phyloP scores from a whole-genome alignment of 2,329 filamentous ascomycete species.

The Aspergillus novoparasiticus region DNA sequence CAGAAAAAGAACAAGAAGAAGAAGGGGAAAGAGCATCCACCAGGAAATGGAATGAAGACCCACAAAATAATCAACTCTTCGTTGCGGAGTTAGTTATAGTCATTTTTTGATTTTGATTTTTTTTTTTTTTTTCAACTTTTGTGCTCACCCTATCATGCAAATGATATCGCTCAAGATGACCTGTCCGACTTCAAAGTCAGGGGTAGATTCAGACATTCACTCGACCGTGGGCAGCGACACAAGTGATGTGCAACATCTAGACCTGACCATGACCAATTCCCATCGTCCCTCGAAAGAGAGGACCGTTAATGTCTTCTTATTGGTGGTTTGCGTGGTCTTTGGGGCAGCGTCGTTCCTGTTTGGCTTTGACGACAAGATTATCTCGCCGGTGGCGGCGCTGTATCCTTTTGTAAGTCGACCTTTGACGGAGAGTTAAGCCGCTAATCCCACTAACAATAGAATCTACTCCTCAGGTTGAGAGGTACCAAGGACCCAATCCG shows the following conservation, averaged over 20 bases:
- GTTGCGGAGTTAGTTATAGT: background rate
- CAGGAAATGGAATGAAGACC: background rate
- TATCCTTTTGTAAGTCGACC: conserved; percentile 28
- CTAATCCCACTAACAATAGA: background rate
- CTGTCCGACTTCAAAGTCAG: background rate
- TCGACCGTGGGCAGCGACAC: background rate
- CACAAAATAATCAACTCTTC: background rate
- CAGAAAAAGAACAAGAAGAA: background rate
- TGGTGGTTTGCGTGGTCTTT: conserved; percentile 32
- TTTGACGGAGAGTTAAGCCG: background rate
- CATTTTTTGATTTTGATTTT: too few relatives aligned
- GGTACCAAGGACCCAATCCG: conserved; percentile 34
- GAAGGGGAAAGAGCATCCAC: background rate
- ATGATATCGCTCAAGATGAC: background rate
- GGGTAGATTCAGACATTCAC: background rate
- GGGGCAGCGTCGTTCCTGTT: conserved; percentile 37
- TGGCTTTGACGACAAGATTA: conserved; percentile 37
- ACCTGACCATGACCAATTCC: background rate
- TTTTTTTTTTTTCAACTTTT: background rate
- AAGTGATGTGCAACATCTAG: conserved; percentile 25
- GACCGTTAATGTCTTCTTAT: conserved; percentile 28
- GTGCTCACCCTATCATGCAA: background rate
- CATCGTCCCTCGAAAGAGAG: conserved; percentile 13
- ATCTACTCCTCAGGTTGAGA: conserved; percentile 24
- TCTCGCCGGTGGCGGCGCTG: conserved; percentile 34